A percentile compares a stretch with the other conserved stretches of the same genome.
Evolutionary conservation across 148 eudicot genomes (phyloP).

Genomic region (Cornus florida): DNA sequence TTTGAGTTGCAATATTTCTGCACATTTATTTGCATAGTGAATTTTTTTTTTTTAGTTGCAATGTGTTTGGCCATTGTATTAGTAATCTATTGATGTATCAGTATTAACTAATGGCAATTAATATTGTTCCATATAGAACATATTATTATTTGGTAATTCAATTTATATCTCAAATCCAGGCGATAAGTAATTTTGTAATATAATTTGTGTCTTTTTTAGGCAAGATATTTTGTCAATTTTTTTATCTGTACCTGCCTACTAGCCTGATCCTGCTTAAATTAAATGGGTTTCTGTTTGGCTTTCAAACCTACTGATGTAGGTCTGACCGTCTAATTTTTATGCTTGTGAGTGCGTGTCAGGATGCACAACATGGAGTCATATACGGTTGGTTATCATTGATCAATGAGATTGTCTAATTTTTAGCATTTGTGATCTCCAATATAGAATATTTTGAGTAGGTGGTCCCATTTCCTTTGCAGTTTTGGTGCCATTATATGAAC

Average conservation of each 20-base stretch:
- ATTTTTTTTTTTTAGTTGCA: too few relatives aligned
- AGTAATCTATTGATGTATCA: not conserved
- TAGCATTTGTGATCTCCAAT: not conserved
- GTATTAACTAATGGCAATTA: not conserved
- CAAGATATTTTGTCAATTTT: not conserved
- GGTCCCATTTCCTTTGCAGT: not conserved
- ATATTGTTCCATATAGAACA: not conserved
- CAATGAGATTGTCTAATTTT: too few relatives aligned
- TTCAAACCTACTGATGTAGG: not conserved
- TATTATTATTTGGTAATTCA: not conserved
- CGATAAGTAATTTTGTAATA: not conserved
- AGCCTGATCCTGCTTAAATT: not conserved
- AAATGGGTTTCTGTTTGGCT: not conserved
- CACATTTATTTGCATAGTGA: not conserved
- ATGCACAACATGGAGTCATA: not conserved
- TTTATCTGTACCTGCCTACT: not conserved
- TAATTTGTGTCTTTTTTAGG: not conserved
- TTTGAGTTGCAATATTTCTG: conserved; percentile 1
- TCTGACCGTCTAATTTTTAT: not conserved
- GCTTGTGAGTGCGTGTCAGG: not conserved
- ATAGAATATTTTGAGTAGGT: not conserved
- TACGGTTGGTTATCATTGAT: not conserved
- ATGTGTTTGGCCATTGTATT: not conserved
- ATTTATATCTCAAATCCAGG: not conserved
- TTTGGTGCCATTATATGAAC: not conserved